A percentile compares a stretch with the other conserved stretches of the same genome.
Conservation (phyloP, 2,329 filamentous ascomycete species). For the Lojkania enalia region DNA sequence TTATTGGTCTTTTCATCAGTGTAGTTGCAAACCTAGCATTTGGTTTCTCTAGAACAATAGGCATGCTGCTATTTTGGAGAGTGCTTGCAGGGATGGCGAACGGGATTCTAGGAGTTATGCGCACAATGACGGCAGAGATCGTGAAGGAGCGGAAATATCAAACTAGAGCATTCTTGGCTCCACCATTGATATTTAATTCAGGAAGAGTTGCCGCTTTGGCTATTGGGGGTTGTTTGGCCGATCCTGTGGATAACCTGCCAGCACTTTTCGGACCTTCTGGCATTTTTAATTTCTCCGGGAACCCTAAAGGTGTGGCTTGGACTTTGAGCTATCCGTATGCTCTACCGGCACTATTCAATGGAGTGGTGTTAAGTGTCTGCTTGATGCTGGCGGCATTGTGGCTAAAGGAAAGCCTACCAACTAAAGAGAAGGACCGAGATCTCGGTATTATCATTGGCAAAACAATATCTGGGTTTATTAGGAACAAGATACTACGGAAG, state of each 20-base stretch:
- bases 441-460: slow-evolving; percentile 39
- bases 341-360: slow-evolving; percentile 68
- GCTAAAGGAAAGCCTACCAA: slow-evolving; percentile 60
- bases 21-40: slow-evolving; percentile 66
- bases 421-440: slow-evolving; percentile 36
- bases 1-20: slow-evolving; percentile 74
- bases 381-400: slow-evolving; percentile 62
- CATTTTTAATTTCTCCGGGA: slow-evolving; percentile 58
- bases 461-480: slow-evolving; percentile 35
- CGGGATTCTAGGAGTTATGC: slow-evolving; percentile 72
- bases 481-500: slow-evolving; percentile 24
- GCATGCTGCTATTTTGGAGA: slow-evolving; percentile 65
- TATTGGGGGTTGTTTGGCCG: slow-evolving; percentile 65
- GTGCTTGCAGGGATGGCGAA: slow-evolving; percentile 68
- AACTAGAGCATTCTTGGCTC: slow-evolving; percentile 58
- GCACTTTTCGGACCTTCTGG: slow-evolving; percentile 66
- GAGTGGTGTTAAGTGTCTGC: slow-evolving; percentile 59
- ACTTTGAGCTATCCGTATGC: slow-evolving; percentile 68
- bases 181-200: slow-evolving; percentile 68
- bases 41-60: slow-evolving; percentile 67
- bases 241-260: slow-evolving; percentile 64
- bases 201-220: slow-evolving; percentile 48
- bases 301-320: slow-evolving; percentile 65
- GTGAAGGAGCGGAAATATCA: slow-evolving; percentile 66
- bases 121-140: slow-evolving; percentile 73